Conservation (phyloP, 1,284 basidiomycete genomes). For the Puccinia polysora region DNA sequence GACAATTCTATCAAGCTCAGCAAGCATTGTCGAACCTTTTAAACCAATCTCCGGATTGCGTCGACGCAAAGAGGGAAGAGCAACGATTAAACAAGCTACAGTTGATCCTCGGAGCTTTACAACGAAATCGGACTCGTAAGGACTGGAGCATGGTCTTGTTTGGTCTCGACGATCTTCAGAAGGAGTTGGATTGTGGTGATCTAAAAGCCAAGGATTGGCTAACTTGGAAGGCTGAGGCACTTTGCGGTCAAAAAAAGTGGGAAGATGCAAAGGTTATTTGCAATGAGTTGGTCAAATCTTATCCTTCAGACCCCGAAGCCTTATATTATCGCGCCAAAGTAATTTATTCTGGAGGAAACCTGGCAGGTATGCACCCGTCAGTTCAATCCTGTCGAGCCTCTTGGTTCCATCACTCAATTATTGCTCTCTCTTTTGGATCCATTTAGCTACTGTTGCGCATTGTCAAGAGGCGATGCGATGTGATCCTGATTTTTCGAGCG, state of each 20-base stretch:
- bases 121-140: constrained; percentile 60
- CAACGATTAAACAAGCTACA: constrained; percentile 61
- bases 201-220: constrained; percentile 67
- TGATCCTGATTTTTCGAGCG: constrained; percentile 71
- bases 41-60: constrained; percentile 61
- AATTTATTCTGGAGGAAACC: constrained; percentile 46
- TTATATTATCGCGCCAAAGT: constrained; percentile 50
- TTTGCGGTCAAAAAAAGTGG: constrained; percentile 65
- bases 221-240: constrained; percentile 70
- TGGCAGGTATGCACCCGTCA: constrained; percentile 45
- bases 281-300: constrained; percentile 58
- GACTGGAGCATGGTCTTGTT: constrained; percentile 54
- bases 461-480: constrained; percentile 67
- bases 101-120: constrained; percentile 66
- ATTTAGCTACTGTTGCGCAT: constrained; percentile 69
- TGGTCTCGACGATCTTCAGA: constrained; percentile 57
- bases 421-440: constrained; percentile 58
- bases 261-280: constrained; percentile 67
- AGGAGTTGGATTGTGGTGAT: constrained; percentile 62
- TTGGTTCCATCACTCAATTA: constrained; percentile 58
- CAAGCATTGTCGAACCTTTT: constrained; percentile 61
- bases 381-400: constrained; percentile 48
- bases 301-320: constrained; percentile 41
- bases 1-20: constrained; percentile 60
- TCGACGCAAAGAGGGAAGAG: constrained; percentile 64